Conservation (phyloP, 768 basidiomycete species). For the Amanita rubescens region DNA sequence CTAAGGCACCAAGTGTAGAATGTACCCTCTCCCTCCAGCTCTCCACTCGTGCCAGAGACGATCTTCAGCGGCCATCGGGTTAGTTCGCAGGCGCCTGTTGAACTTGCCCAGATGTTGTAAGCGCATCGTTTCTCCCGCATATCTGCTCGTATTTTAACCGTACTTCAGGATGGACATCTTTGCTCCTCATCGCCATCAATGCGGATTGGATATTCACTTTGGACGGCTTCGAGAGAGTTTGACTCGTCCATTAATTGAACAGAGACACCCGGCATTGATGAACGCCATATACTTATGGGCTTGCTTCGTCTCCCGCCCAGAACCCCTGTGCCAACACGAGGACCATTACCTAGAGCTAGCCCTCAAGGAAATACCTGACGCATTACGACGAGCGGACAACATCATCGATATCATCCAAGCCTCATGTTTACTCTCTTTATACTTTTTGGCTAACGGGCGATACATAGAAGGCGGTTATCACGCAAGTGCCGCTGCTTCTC, state of each 20-base stretch:
- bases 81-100: conserved; percentile 43
- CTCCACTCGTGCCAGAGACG: conserved; percentile 38
- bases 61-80: conserved; percentile 46
- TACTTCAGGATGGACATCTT: conserved; percentile 62
- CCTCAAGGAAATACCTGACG: conserved; percentile 32
- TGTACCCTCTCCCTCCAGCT: conserved; percentile 44
- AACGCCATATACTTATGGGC: conserved; percentile 81
- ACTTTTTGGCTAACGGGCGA: conserved; percentile 72
- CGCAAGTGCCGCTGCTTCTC: conserved; percentile 62
- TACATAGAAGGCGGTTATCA: conserved; percentile 75
- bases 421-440: conserved; percentile 66
- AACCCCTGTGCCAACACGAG: conserved; percentile 64
- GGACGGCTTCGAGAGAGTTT: conserved; percentile 59
- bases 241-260: conserved; percentile 43
- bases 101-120: conserved; percentile 63
- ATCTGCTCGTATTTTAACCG: conserved; percentile 6
- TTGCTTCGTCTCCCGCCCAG: conserved; percentile 71
- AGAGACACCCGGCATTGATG: conserved; percentile 70
- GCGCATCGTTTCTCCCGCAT: conserved; percentile 15
- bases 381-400: conserved; percentile 53
- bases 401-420: conserved; percentile 69
- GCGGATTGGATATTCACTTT: conserved; percentile 64
- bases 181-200: conserved; percentile 67
- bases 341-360: conserved; percentile 60
- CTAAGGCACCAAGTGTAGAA: conserved; percentile 18